Conservation (phyloP, 176 grass and related monocot species). For the Cenchrus americanus region DNA sequence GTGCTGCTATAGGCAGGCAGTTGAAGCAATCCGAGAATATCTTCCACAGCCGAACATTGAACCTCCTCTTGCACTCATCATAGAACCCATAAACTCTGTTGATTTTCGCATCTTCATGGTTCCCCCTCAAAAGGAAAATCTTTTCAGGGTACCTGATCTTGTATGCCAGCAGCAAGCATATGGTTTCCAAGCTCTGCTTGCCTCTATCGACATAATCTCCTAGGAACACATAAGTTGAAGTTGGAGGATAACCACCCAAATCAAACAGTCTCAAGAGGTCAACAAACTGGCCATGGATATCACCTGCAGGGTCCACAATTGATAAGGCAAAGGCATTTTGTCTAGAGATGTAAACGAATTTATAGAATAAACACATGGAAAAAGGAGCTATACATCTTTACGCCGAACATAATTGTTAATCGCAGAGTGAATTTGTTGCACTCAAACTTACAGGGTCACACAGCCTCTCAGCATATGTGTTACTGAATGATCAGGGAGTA, state of each 20-base stretch:
- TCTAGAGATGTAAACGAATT: not conserved
- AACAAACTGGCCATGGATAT: slow-evolving; percentile 70
- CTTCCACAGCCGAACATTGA: slow-evolving; percentile 69
- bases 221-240: slow-evolving; percentile 64
- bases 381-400: not conserved
- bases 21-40: slow-evolving; percentile 67
- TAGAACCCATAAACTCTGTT: slow-evolving; percentile 80
- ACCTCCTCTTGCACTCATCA: slow-evolving; percentile 75
- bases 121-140: slow-evolving; percentile 62
- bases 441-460: not conserved
- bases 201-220: slow-evolving; percentile 67
- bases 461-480: not conserved
- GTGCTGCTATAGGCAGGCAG: slow-evolving; percentile 57
- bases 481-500: not conserved
- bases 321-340: not conserved
- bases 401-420: not conserved
- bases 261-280: slow-evolving; percentile 67
- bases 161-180: slow-evolving; percentile 59
- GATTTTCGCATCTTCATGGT: slow-evolving; percentile 78
- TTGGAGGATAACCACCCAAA: slow-evolving; percentile 63
- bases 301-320: slow-evolving; percentile 42
- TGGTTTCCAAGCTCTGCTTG: slow-evolving; percentile 59
- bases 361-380: not conserved
- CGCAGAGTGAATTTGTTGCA: not conserved
- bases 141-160: slow-evolving; percentile 68